Base-by-base conservation (phyloP, 805 yeast genomes). In the Wickerhamiella dianesei region DNA sequence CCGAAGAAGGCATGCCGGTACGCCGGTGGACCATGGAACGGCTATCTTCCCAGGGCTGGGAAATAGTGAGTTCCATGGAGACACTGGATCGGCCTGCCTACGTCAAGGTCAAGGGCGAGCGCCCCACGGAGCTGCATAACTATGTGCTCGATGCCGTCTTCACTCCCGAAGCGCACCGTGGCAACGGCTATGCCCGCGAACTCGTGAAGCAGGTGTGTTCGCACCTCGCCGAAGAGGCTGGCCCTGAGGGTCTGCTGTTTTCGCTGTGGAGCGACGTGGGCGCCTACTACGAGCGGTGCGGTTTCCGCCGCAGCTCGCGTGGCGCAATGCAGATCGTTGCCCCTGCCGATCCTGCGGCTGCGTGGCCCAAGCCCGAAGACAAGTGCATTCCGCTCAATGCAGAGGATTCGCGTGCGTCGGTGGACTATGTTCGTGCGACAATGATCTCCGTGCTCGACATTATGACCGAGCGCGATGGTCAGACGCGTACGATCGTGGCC, bases 251-350 rank as follows among this genome's bases (percentile, higher is more conserved):
- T 18, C 50, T 60, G 19, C 59, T 71, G 14, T 60, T 70, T 35
- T 66, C 68, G 37, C 68, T 85, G 44, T 84, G 83, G 69, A 80
- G 89, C 51, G 92, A 80, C 43, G 76, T 82, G 18, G 89, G 82
- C 14, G 72, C 69, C 29, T 83, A 72, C 54, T 86, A 86, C 60
- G 64, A 69, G 35, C 65, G 69, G 51, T 75, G 80, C 52, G 94
- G 88, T 4, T 64, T 55, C 53, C 42, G 51, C 35, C 35, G 40
- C 21, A 49, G 55, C 21, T 18, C 37, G 3, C 32, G 22, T n/a
- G n/a, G 40, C 14, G 35, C 47, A 9, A 48, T 44, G 37, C 37
- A 37, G 29, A 32, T 45, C 3, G n/a, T 35, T 2, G 36, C 42
- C 2, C 3, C 5, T 16, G 21, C 25, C 16, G 18, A 41, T 17